Conservation (phyloP, 1,139 yeast species). For the Williopsis jadinii region DNA sequence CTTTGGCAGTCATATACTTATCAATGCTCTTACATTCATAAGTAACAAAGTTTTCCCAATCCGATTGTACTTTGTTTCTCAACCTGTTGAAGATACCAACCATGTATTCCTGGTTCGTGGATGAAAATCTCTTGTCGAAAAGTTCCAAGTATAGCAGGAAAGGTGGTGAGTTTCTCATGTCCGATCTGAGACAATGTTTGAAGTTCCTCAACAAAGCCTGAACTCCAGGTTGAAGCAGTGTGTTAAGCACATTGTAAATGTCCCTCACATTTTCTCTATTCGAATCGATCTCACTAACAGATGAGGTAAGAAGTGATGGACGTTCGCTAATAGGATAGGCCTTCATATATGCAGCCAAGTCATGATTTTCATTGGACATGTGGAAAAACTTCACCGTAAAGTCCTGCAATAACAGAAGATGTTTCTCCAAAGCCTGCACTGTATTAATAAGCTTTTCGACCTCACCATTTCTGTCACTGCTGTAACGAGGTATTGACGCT, state of each 20-base stretch:
- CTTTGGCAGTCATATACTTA: constrained; percentile 40
- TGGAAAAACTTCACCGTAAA: constrained; percentile 64
- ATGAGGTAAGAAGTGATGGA: constrained; percentile 9
- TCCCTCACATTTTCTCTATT: constrained; percentile 51
- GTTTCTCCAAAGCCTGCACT: constrained; percentile 29
- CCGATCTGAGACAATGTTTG: constrained; percentile 27
- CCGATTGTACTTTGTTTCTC: constrained; percentile 41
- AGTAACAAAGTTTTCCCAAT: constrained; percentile 57
- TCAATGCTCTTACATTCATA: constrained; percentile 48
- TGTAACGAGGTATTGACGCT: constrained; percentile 1
- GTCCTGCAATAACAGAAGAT: constrained; percentile 56
- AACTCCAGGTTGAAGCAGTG: constrained; percentile 48
- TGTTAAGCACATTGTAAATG: constrained; percentile 43
- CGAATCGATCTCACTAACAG: constrained; percentile 36
- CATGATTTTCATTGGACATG: constrained; percentile 37
- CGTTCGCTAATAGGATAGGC: constrained; percentile 18
- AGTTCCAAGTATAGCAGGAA: constrained; percentile 35
- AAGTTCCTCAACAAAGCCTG: constrained; percentile 34
- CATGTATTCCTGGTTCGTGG: constrained; percentile 64
- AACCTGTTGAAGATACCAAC: constrained; percentile 45
- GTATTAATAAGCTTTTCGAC: constrained; percentile 15
- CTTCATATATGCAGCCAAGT: constrained; percentile 43
- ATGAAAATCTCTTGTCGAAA: constrained; percentile 30
- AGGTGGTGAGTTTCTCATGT: constrained; percentile 36
- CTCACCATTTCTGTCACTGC: constrained; percentile 2